Evolutionary conservation across 768 basidiomycete genomes (phyloP), one percentile per base, ranked within the genome.

Genomic region (Mycena epipterygia): DNA sequence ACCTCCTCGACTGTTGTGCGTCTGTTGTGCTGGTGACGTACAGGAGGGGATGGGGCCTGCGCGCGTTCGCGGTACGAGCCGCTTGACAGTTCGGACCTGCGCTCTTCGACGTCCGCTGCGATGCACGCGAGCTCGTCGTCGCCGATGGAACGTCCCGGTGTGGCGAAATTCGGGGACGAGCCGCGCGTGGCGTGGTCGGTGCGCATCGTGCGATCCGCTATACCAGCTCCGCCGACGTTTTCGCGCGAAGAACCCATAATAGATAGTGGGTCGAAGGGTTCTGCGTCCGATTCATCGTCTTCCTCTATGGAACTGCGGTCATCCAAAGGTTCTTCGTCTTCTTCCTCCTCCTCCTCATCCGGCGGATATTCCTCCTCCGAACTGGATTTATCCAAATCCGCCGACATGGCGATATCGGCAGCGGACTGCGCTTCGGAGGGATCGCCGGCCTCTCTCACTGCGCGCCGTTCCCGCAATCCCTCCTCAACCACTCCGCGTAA

Each of bases 401-500:
- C 73, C 27, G 82, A 82, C 81, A 82, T 82, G 9, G 69, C 81
- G 32, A 77, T 53, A 52, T 84, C 81, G 16, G 79, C 84, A 17
- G 71, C 75, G 5, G 76, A 71, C n/a, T 78, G 76, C 27, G 74
- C 68, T 51, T 78, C 73, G 8, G 70, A 53, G 37, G 58, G 13
- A 17, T 61, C 57, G 35, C 6, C 55, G 8, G 42, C 56, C 60
- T 93, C 90, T 68, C 91, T 81, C 4, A 83, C 84, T 42, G 84
- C 80, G 42, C 92, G 82, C 30, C 95, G 80, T 71, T 95, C 94
- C 69, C 91, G 88, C 61, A 98, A 84, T 5, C 95, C 95, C 67
- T 94, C 92, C 79, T 97, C 94, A 1, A 98, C 94, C 0, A 96
- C 92, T 1, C 90, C 92, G 14, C 93, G 84, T n/a, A 98, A 84